Percentiles rank a stretch among this genome's conserved stretches.
Conservation (phyloP, 768 basidiomycete genomes). For the Tubosaeta sp. region DNA sequence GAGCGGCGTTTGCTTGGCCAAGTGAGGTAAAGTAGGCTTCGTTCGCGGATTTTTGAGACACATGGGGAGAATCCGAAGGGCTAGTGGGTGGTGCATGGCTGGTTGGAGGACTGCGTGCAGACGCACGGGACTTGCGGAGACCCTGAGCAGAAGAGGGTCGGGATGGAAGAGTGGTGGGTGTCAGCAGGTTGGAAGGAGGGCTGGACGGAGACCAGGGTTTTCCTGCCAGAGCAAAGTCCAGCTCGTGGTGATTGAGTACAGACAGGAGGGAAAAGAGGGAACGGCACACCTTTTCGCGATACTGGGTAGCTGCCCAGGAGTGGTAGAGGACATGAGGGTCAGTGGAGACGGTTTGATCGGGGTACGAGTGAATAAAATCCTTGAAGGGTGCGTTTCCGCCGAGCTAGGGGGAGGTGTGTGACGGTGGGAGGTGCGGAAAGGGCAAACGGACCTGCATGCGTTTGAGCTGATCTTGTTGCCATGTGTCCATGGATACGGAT, state of each 20-base stretch:
- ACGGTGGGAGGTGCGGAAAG: constrained; percentile 1
- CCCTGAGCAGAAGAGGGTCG: constrained; percentile 75
- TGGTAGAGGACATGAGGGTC: constrained; percentile 78
- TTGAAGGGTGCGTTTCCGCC: constrained; percentile 87
- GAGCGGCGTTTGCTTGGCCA: constrained; percentile 74
- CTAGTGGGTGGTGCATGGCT: constrained; percentile 52
- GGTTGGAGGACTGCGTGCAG: constrained; percentile 48
- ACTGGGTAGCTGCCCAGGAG: constrained; percentile 92
- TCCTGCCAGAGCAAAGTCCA: constrained; percentile 72
- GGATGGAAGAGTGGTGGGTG: constrained; percentile 39
- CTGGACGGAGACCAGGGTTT: constrained; percentile 75
- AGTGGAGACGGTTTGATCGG: constrained; percentile 66
- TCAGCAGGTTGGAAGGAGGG: constrained; percentile 49
- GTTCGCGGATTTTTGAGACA: constrained; percentile 73
- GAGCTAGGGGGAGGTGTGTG: constrained; percentile 42
- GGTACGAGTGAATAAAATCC: constrained; percentile 70
- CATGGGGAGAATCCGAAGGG: constrained; percentile 38
- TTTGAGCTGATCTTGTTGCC: constrained; percentile 83
- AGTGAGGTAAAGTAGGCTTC: constrained; percentile 83
- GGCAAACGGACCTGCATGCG: constrained; percentile 75
- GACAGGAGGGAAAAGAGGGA: neutral
- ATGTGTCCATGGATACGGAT: constrained; percentile 95
- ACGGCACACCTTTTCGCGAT: constrained; percentile 79
- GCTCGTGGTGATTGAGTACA: constrained; percentile 43
- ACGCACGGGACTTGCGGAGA: constrained; percentile 82